A percentile compares a stretch with the other conserved stretches of the same genome.
Conservation (phyloP, 768 basidiomycete genomes). For the Antrodiella citrinella region DNA sequence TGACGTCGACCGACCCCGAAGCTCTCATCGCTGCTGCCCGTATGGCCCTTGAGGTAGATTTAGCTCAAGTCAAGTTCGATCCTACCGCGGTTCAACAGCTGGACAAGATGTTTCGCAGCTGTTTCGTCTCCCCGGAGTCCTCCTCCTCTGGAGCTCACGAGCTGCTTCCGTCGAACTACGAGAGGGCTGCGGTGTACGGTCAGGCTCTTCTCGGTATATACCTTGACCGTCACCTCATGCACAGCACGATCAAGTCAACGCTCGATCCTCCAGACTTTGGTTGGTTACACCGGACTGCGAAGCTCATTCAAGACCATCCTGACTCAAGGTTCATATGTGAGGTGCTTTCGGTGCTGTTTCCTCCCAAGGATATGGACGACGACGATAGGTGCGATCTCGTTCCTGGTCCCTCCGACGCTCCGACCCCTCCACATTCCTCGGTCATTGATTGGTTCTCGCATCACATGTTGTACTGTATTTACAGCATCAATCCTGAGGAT, state of each 20-base stretch:
- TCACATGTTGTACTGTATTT: background rate
- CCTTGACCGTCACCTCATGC: background rate
- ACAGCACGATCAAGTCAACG: background rate
- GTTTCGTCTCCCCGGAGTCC: background rate
- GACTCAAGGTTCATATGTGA: background rate
- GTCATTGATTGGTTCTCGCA: background rate
- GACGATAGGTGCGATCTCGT: background rate
- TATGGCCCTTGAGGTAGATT: background rate
- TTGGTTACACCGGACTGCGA: background rate
- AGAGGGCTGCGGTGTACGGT: background rate
- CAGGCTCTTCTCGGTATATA: background rate
- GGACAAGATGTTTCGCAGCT: background rate
- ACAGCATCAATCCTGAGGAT: background rate
- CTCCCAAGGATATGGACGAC: background rate
- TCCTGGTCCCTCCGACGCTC: background rate
- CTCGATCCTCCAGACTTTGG: background rate
- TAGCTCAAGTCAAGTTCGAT: background rate
- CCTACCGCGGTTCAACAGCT: background rate
- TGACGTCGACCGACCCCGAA: background rate
- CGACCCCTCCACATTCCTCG: background rate
- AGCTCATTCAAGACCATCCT: background rate
- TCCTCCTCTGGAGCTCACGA: background rate
- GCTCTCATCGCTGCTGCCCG: background rate
- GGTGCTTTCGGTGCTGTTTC: background rate
- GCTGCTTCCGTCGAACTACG: background rate